Evolutionary conservation across 169 alveolate genomes (phyloP).

Genomic region (Cryptosporidium bovis): DNA sequence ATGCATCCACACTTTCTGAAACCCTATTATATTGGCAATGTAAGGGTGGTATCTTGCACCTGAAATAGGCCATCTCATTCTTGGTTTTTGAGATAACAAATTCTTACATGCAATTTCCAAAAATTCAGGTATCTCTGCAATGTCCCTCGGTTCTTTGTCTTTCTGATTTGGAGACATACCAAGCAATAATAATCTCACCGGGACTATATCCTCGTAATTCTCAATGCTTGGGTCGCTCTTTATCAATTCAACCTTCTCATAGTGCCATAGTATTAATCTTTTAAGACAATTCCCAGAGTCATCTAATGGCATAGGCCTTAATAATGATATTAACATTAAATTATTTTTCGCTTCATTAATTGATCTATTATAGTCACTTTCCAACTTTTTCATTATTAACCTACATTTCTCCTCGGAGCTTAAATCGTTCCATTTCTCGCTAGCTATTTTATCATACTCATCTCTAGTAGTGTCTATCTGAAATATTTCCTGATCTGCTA

Average conservation of each 20-base stretch:
- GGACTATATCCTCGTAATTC: slow-evolving; percentile 57
- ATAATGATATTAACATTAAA: slow-evolving; percentile 17
- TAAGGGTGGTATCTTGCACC: slow-evolving; percentile 73
- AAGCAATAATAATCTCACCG: slow-evolving; percentile 46
- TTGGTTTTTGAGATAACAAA: slow-evolving; percentile 64
- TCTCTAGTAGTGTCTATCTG: background rate
- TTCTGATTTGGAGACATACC: slow-evolving; percentile 72
- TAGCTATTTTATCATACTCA: slow-evolving; percentile 31
- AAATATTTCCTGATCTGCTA: slow-evolving; percentile 15
- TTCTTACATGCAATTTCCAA: slow-evolving; percentile 55
- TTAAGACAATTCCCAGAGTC: slow-evolving; percentile 61
- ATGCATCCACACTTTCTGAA: slow-evolving; percentile 63
- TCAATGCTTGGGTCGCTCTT: slow-evolving; percentile 29
- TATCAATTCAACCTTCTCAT: slow-evolving; percentile 57
- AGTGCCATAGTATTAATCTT: slow-evolving; percentile 65
- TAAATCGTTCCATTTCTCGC: slow-evolving; percentile 4
- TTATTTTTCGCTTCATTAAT: slow-evolving; percentile 11
- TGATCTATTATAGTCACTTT: slow-evolving; percentile 8
- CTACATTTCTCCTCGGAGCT: slow-evolving; percentile 51
- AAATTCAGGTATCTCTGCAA: slow-evolving; percentile 70
- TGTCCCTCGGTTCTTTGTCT: slow-evolving; percentile 49
- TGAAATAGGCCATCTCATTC: slow-evolving; percentile 67
- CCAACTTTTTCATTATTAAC: slow-evolving; percentile 54
- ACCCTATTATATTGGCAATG: slow-evolving; percentile 53
- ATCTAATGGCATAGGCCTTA: slow-evolving; percentile 68